phyloP scores from a whole-genome alignment of 495 filamentous ascomycete species.

The Chlorociboria aeruginascens region DNA sequence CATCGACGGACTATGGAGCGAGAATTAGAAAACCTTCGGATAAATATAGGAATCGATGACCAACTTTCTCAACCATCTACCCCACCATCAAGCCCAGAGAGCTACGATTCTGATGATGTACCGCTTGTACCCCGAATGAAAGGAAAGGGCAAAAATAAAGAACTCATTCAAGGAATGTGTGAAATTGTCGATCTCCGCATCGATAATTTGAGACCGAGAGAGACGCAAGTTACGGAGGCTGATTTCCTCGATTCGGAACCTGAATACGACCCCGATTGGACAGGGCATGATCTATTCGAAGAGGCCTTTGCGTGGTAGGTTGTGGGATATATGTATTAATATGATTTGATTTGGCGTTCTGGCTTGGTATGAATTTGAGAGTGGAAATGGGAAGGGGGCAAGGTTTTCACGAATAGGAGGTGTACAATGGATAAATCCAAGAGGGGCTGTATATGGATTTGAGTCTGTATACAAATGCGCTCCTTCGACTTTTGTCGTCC shows the following conservation, averaged over 20 bases:
- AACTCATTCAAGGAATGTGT: constrained; percentile 63
- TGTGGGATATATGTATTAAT: not conserved
- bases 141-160: constrained; percentile 11
- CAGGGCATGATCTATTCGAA: constrained; percentile 31
- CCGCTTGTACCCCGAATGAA: not conserved
- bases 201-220: constrained; percentile 69
- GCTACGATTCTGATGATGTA: not conserved
- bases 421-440: no score
- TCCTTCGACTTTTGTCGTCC: no score
- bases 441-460: no score
- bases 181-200: constrained; percentile 67
- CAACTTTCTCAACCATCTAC: not conserved
- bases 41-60: constrained; percentile 10
- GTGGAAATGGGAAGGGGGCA: no score
- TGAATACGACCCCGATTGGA: constrained; percentile 73
- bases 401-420: no score
- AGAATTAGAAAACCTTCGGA: constrained; percentile 11
- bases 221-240: constrained; percentile 58
- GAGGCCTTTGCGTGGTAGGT: constrained; percentile 16
- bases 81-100: not conserved
- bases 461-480: no score
- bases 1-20: not conserved
- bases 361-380: no score
- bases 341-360: no score
- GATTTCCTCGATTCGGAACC: constrained; percentile 72